These are phyloP conservation scores for Thraustotheca clavata DNA, from an alignment of 352 stramenopile genomes.

Conservation along the genomic window DNA sequence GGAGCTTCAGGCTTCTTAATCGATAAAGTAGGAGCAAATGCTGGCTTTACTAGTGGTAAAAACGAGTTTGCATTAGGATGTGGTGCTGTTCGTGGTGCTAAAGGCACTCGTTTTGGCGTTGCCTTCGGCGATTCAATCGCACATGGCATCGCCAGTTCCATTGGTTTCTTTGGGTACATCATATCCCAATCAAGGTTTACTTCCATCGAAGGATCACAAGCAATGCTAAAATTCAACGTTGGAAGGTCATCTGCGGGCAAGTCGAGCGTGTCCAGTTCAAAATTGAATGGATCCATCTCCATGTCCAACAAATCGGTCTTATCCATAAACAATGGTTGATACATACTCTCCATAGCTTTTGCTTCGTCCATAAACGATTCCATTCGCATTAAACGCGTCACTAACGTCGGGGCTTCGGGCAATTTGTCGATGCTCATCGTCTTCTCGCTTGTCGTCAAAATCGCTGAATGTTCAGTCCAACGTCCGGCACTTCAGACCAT, in stretches of 20 bases:
- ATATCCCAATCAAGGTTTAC: slow-evolving; percentile 20
- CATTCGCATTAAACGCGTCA: slow-evolving; percentile 19
- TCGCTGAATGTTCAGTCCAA: slow-evolving; percentile 21
- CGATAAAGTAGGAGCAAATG: not conserved
- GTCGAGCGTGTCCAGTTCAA: slow-evolving; percentile 16
- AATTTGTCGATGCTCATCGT: slow-evolving; percentile 20
- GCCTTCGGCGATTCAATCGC: not conserved
- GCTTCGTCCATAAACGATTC: slow-evolving; percentile 15
- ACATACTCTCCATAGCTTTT: not conserved
- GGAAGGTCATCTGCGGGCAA: not conserved
- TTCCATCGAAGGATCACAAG: not conserved
- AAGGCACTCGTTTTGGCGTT: slow-evolving; percentile 11
- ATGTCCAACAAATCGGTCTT: slow-evolving; percentile 15
- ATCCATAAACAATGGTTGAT: slow-evolving; percentile 14
- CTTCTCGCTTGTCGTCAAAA: slow-evolving; percentile 2
- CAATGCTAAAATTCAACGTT: not conserved
- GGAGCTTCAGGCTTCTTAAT: not conserved
- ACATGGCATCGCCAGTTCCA: not conserved
- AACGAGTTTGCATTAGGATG: not conserved
- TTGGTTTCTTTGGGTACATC: slow-evolving; percentile 10
- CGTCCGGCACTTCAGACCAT: not conserved
- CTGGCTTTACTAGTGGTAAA: not conserved
- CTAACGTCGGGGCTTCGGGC: not conserved
- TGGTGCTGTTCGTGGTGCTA: slow-evolving; percentile 1
- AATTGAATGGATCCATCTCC: slow-evolving; percentile 20